These are phyloP conservation scores for Sarcodon sp. DNA, from an alignment of 768 basidiomycete species.

Conservation along the genomic window DNA sequence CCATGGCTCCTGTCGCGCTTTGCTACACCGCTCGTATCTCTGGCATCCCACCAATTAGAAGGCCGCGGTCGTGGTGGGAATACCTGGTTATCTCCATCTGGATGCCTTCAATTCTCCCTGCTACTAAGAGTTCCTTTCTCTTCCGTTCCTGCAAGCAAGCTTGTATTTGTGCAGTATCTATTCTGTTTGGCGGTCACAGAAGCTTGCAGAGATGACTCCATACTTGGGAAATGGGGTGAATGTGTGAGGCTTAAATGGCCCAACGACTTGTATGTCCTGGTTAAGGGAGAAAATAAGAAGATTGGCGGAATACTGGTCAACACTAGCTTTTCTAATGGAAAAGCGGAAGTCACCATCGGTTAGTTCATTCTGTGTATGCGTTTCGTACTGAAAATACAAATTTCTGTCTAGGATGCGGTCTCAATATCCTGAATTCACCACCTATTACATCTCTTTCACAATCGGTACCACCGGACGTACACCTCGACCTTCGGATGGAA, in stretches of 20 bases:
- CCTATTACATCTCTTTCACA: slow-evolving; percentile 79
- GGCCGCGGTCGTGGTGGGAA: slow-evolving; percentile 86
- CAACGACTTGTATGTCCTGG: slow-evolving; percentile 79
- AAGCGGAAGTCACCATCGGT: slow-evolving; percentile 77
- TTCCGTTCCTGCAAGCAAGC: slow-evolving; percentile 39
- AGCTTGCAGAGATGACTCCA: slow-evolving; percentile 50
- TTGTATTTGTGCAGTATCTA: slow-evolving; percentile 93
- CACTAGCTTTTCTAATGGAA: slow-evolving; percentile 63
- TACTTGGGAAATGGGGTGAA: slow-evolving; percentile 38
- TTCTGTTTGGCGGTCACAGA: slow-evolving; percentile 84
- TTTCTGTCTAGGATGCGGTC: slow-evolving; percentile 56
- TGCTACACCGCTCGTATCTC: slow-evolving; percentile 65
- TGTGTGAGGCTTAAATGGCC: slow-evolving; percentile 88
- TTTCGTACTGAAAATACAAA: not conserved
- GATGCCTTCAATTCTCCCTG: slow-evolving; percentile 79
- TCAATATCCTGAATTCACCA: slow-evolving; percentile 74
- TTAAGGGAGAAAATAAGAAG: slow-evolving; percentile 41
- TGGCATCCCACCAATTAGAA: slow-evolving; percentile 79
- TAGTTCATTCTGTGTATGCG: slow-evolving; percentile 11
- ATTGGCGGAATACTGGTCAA: slow-evolving; percentile 89
- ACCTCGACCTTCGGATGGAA: slow-evolving; percentile 49
- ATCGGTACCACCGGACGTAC: slow-evolving; percentile 28
- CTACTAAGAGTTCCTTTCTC: slow-evolving; percentile 46
- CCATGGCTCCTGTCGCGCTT: slow-evolving; percentile 53
- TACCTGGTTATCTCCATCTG: slow-evolving; percentile 84